Conservation (phyloP, 768 basidiomycete species). For the Russula griseocarnosa region DNA sequence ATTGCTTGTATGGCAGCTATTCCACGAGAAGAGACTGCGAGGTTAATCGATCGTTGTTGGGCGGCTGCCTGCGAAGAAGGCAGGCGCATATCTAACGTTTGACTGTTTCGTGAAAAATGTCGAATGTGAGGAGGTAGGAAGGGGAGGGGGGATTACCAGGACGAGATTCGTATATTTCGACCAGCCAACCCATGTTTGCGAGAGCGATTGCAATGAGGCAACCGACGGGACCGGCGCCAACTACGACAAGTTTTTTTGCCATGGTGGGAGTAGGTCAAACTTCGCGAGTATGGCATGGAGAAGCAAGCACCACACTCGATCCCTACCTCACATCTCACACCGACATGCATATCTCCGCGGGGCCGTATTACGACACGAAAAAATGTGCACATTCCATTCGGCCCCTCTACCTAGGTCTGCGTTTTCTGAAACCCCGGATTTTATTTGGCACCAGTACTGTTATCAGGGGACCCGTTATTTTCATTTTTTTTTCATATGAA, state of each 20-base stretch:
- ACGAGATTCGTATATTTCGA: constrained; percentile 75
- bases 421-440: no score
- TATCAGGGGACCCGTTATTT: no score
- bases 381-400: neutral
- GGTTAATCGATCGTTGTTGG: constrained; percentile 88
- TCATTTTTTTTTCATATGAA: neutral
- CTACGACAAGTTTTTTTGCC: constrained; percentile 50
- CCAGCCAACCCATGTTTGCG: constrained; percentile 81
- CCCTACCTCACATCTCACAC: neutral
- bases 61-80: constrained; percentile 59
- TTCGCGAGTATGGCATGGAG: neutral
- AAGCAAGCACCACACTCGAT: neutral
- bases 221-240: constrained; percentile 93
- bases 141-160: constrained; percentile 48
- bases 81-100: constrained; percentile 61
- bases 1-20: constrained; percentile 83
- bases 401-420: neutral
- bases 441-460: neutral
- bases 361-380: neutral
- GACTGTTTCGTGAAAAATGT: neutral
- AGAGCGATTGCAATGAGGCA: constrained; percentile 85
- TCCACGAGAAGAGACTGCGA: constrained; percentile 92
- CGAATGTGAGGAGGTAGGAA: constrained; percentile 12
- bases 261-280: neutral
- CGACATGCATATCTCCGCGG: neutral